Conservation (phyloP, 805 yeast genomes). For the Saccharomycopsis fibuligera region DNA sequence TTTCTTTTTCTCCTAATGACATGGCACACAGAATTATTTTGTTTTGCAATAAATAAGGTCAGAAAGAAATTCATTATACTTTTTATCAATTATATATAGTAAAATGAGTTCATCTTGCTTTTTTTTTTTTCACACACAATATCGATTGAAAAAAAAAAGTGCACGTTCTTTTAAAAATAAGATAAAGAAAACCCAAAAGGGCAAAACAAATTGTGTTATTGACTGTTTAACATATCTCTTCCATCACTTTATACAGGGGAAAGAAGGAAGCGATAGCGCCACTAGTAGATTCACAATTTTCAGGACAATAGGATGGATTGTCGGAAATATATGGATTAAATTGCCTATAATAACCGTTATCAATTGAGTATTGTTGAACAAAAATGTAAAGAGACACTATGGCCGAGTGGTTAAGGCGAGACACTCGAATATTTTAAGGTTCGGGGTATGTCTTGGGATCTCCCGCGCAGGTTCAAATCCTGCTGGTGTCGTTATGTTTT, state of each 20-base stretch:
- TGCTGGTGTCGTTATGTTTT: constrained; percentile 36
- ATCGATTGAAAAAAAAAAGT: too few relatives aligned
- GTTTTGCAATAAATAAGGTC: too few relatives aligned
- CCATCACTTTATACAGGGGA: too few relatives aligned
- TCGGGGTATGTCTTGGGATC: constrained; percentile 36
- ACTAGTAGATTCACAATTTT: not conserved
- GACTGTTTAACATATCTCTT: not conserved
- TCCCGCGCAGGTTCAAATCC: constrained; percentile 42
- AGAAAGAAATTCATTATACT: too few relatives aligned
- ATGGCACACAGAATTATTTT: too few relatives aligned
- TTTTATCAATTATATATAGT: too few relatives aligned
- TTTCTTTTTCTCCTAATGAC: too few relatives aligned
- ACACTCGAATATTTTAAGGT: constrained; percentile 30
- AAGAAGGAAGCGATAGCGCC: not conserved
- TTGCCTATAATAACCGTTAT: not conserved
- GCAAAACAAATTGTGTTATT: too few relatives aligned
- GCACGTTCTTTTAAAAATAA: too few relatives aligned
- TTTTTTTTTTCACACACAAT: too few relatives aligned
- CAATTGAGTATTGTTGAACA: not conserved
- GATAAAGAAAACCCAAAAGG: too few relatives aligned
- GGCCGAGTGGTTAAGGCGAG: constrained; percentile 43
- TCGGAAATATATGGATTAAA: not conserved
- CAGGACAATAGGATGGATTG: not conserved
- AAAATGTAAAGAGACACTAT: constrained; percentile 27
- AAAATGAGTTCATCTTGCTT: too few relatives aligned